Base-by-base conservation (phyloP, 331 rosid species). In the Acacia pycnantha region DNA sequence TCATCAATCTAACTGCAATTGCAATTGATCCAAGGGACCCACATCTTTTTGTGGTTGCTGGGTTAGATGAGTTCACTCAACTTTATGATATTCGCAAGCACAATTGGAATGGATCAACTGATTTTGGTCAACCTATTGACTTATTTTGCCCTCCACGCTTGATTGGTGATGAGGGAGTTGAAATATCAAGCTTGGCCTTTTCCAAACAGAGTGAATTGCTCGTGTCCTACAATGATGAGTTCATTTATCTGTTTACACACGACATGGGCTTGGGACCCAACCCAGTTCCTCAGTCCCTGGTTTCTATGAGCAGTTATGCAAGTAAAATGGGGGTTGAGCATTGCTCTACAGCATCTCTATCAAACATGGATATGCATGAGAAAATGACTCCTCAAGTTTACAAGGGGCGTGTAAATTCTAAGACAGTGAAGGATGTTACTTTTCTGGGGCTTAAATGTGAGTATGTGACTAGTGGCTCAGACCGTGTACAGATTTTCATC, bases 111-210 rank as follows among this genome's bases (percentile, higher is more conserved):
- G 93, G 91, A 21, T 86, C 96, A 27, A 67, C 90, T 11, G 86
- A 84, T 54, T 87, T 87, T 70, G 92, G 89, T 78, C 82, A 80
- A 76, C 90, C 92, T 4, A 66, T 83, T 43, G 61, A 88, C 81
- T 88, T 76, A 78, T 91, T 80, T 73, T 89, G 96, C 82, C 92
- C 96, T 43, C 78, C 86, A 26, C 83, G 82, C 73, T 85, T 91
- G 88, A 85, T 82, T 78, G 85, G 81, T 73, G 44, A 87, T 69
- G 79, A 51, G 2, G 51, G 59, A 4, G 92, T 88, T 79, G 96
- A 89, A 76, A 90, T 90, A 81, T 90, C 93, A 73, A 92, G 96
- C 85, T 85, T 91, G 90, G 96, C 92, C 72, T 91, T 86, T 83
- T 91, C 93, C 22, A 92, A 91, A 85, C 85, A 84, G 76, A 89